Base-by-base conservation (phyloP, 2,329 filamentous ascomycete species). In the Dendrostoma leiphaemia region DNA sequence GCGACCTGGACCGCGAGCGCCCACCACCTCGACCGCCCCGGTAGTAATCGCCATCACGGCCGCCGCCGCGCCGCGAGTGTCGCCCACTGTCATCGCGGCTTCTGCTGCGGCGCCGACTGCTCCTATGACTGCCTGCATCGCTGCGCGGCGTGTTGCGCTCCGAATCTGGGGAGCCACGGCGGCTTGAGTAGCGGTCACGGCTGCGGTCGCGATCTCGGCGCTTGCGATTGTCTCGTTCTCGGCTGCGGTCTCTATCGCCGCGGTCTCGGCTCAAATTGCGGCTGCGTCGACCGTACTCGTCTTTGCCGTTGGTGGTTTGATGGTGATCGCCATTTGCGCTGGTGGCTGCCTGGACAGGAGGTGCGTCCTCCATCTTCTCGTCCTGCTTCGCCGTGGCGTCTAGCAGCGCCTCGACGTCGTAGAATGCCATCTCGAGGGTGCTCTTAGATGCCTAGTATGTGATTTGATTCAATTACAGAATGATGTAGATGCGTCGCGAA, bases 391-490 rank as follows among this genome's bases (percentile, higher is more conserved):
- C 90, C 59, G 89, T 90, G 48, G 89, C 90, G 73, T 96, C 91
- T 63, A 97, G 85, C 61, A 97, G 82, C 62, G 91, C 90, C 79
- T 97, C 92, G 64, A 97, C 90, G 68, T 96, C 91, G 63, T 87
- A 76, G 70, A 80, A 80, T 69, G 85, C 85, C 85, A 88, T 88
- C 54, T 58, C 65, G 43, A 28, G 35, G 28, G 9, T 26, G 37
- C 15, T 46, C 12, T 23, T 10, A 24, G 19, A 21, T 17, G 21
- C 19, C 17, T 21, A 32, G 17, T 19, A 29, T 31, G 12, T 6
- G 35, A 6, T 17, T 17, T 37, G 35, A 24, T n/a, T 51, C 13
- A 26, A 24, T 21, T 48, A 31, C 43, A 35, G 9, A 29, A 41
- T 13, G 35, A 41, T 46, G 26, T 28, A 44, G 26, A 44, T 23